A percentile compares a stretch with the other conserved stretches of the same genome.
Conservation (phyloP, 257 asterid species). For the Nicotiana tomentosiformis region DNA sequence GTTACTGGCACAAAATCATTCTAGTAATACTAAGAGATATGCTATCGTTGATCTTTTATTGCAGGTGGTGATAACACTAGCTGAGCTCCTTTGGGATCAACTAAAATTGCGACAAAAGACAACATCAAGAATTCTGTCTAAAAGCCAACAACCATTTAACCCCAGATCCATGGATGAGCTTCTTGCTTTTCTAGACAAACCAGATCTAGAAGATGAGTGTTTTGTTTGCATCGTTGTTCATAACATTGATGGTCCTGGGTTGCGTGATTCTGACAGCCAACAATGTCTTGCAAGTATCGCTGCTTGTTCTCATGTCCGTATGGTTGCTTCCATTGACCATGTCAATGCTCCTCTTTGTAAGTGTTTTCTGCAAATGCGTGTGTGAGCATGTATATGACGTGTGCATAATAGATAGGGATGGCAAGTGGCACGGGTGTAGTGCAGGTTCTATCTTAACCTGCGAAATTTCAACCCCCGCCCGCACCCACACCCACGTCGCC, state of each 20-base stretch:
- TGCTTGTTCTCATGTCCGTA: slow-evolving; percentile 73
- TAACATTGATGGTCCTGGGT: slow-evolving; percentile 82
- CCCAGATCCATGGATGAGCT: slow-evolving; percentile 77
- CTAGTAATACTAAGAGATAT: not conserved
- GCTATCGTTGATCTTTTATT: not conserved
- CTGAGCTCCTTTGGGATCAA: slow-evolving; percentile 82
- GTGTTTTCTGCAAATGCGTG: slow-evolving; percentile 22
- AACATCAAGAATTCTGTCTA: slow-evolving; percentile 27
- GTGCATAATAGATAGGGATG: too few species aligned
- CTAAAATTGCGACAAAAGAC: slow-evolving; percentile 46
- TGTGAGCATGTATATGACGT: not conserved
- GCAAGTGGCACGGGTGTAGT: too few species aligned
- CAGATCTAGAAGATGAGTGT: slow-evolving; percentile 43
- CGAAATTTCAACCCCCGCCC: too few species aligned
- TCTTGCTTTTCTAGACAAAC: slow-evolving; percentile 61
- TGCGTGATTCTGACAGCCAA: slow-evolving; percentile 85
- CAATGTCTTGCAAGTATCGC: slow-evolving; percentile 75
- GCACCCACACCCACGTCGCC: too few species aligned
- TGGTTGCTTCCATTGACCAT: slow-evolving; percentile 87
- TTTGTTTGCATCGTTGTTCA: slow-evolving; percentile 64
- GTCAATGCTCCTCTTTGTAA: slow-evolving; percentile 87
- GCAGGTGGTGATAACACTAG: slow-evolving; percentile 68
- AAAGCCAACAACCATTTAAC: slow-evolving; percentile 56
- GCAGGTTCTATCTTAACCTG: too few species aligned
- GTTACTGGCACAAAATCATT: not conserved